These are phyloP conservation scores for Delitschia confertaspora DNA, from an alignment of 495 filamentous ascomycete genomes.

Conservation along the genomic window DNA sequence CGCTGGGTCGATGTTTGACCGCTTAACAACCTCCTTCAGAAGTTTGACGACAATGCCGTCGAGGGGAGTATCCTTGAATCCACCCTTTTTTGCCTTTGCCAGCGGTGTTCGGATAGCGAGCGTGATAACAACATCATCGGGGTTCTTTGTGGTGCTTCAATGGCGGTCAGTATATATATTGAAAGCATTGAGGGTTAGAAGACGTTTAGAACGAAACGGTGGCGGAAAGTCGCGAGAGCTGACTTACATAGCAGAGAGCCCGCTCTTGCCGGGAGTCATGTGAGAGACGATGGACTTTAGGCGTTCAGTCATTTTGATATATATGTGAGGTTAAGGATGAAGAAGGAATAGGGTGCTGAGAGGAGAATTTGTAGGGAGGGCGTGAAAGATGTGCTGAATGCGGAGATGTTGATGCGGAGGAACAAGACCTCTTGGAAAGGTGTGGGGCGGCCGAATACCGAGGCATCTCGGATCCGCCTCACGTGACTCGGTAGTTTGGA, in stretches of 20 bases:
- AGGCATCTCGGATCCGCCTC: slow-evolving; percentile 4
- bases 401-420: neutral
- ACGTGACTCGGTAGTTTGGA: neutral
- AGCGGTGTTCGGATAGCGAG: slow-evolving; percentile 81
- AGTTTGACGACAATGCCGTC: slow-evolving; percentile 76
- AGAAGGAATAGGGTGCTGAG: neutral
- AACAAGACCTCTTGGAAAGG: neutral
- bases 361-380: neutral
- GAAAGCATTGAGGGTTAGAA: neutral
- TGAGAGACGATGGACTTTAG: slow-evolving; percentile 82
- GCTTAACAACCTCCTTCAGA: slow-evolving; percentile 63
- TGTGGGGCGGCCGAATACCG: slow-evolving; percentile 1
- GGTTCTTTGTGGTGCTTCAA: slow-evolving; percentile 77
- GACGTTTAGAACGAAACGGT: neutral
- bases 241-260: slow-evolving; percentile 67
- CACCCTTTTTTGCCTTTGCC: slow-evolving; percentile 73
- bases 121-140: slow-evolving; percentile 93
- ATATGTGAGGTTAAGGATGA: neutral
- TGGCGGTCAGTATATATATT: neutral
- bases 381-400: neutral
- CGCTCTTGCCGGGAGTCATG: slow-evolving; percentile 59
- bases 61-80: slow-evolving; percentile 89
- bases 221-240: neutral
- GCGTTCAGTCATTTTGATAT: slow-evolving; percentile 68
- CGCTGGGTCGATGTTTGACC: slow-evolving; percentile 68